Base-by-base conservation (phyloP, 2,329 filamentous ascomycete genomes). In the Trichoderma lentiforme region DNA sequence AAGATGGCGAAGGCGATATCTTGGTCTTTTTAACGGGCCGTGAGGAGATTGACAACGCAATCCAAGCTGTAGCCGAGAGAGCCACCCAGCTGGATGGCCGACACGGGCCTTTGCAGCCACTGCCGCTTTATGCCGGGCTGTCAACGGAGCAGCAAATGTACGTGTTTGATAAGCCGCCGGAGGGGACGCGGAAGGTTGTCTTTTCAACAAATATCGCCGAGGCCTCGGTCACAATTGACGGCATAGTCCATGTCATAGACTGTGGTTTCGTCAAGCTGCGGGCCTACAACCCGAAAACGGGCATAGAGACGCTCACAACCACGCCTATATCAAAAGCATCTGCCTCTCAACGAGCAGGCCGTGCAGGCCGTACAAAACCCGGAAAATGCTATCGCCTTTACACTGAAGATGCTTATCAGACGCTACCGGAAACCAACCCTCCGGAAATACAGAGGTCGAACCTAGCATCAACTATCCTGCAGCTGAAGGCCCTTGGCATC, bases 181-280 rank as follows among this genome's bases (percentile, higher is more conserved):
- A 93, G 73, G 91, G 95, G 72, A 95, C 91, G 1, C 89, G 96
- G 56, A 98, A 98, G 79, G 92, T 98, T 51, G 93, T 99, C 43
- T 91, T 98, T 75, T 92, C 93, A 4, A 98, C 96, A 72, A 98
- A 98, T 79, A 98, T 98, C 74, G 94, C 96, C 14, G 96, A 99
- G 84, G 95, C 96, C 5, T 97, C 94, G 2, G 92, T 99, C 57
- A 98, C 96, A 18, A 97, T 98, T 71, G 91, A 96, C 68, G 94
- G 94, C 3, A 95, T 98, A 73, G 91, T 94, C 70, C 97, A 93
- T 78, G 95, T 99, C 6, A 84, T 98, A 64, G 96, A 99, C 80
- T 91, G 89, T 68, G 96, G 96, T 1, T 98, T 93, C 78, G 94
- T 97, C 75, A 98, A 98, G 80, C 85, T 97, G 24, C 90, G 94